These are phyloP conservation scores for Penicillium maclennaniae DNA, from an alignment of 495 filamentous ascomycete species.

Conservation along the genomic window DNA sequence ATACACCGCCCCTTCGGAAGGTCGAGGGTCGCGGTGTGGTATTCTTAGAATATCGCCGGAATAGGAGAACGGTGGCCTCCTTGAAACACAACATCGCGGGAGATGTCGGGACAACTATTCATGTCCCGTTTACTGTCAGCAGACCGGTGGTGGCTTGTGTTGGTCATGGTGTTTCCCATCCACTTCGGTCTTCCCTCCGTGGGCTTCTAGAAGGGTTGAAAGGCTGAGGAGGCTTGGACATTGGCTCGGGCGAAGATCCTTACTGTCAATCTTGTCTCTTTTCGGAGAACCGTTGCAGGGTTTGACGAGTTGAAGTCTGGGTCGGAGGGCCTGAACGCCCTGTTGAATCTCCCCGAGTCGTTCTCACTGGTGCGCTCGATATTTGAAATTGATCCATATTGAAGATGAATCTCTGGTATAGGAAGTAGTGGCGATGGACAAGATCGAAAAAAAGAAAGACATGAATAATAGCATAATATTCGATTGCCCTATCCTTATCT, in stretches of 20 bases:
- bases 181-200: neutral
- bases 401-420: neutral
- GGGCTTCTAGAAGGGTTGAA: slow-evolving; percentile 10
- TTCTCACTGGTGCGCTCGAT: slow-evolving; percentile 1
- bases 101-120: neutral
- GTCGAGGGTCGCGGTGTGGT: neutral
- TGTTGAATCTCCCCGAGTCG: slow-evolving; percentile 4
- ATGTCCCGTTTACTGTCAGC: slow-evolving; percentile 6
- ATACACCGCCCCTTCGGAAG: neutral
- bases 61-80: neutral
- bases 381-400: neutral
- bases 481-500: neutral
- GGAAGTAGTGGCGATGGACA: no score
- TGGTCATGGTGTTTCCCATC: neutral
- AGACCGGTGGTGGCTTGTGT: slow-evolving; percentile 1
- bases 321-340: slow-evolving; percentile 11
- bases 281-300: slow-evolving; percentile 4
- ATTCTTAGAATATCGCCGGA: slow-evolving; percentile 13
- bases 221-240: neutral
- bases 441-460: no score
- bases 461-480: neutral
- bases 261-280: slow-evolving; percentile 12
- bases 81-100: slow-evolving; percentile 15
- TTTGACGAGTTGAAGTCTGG: slow-evolving; percentile 5
- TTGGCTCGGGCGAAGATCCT: slow-evolving; percentile 2